Conservation (phyloP, 257 asterid genomes). For the Jasminum sambac region DNA sequence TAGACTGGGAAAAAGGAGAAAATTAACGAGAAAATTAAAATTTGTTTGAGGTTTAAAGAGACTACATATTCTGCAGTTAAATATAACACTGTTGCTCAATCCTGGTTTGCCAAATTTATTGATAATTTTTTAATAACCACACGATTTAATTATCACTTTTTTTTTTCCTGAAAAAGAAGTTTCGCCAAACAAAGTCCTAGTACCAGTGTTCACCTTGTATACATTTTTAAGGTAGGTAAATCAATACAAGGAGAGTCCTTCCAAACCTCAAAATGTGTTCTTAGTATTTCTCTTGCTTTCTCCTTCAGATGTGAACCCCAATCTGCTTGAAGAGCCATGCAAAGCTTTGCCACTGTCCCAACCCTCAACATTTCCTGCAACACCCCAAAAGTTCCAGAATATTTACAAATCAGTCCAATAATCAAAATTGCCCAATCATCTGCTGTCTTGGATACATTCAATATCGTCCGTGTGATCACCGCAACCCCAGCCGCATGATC, state of each 20-base stretch:
- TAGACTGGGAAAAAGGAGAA: too few species aligned
- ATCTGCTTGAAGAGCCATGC: slow-evolving; percentile 48
- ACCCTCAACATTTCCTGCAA: slow-evolving; percentile 53
- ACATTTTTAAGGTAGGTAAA: slow-evolving; percentile 30
- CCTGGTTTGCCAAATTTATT: too few species aligned
- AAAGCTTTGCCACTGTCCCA: slow-evolving; percentile 53
- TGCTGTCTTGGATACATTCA: slow-evolving; percentile 41
- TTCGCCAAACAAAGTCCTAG: too few species aligned
- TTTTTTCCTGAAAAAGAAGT: too few species aligned
- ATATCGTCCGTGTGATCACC: slow-evolving; percentile 44
- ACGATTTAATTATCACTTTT: too few species aligned
- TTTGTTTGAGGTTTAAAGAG: not conserved
- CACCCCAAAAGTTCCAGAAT: slow-evolving; percentile 43
- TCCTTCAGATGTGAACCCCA: slow-evolving; percentile 34
- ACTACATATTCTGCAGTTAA: not conserved
- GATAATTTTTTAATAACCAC: too few species aligned
- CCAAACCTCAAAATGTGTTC: slow-evolving; percentile 47
- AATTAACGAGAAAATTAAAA: too few species aligned
- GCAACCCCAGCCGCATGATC: slow-evolving; percentile 58
- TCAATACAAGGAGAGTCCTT: slow-evolving; percentile 50
- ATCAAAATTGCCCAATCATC: slow-evolving; percentile 53
- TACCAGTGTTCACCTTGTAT: not conserved
- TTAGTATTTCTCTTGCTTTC: slow-evolving; percentile 50
- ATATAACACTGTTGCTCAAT: not conserved
- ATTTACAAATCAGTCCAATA: slow-evolving; percentile 36